Evolutionary conservation across 176 grass and related monocot genomes (phyloP).

Genomic region (Thinopyrum elongatum): DNA sequence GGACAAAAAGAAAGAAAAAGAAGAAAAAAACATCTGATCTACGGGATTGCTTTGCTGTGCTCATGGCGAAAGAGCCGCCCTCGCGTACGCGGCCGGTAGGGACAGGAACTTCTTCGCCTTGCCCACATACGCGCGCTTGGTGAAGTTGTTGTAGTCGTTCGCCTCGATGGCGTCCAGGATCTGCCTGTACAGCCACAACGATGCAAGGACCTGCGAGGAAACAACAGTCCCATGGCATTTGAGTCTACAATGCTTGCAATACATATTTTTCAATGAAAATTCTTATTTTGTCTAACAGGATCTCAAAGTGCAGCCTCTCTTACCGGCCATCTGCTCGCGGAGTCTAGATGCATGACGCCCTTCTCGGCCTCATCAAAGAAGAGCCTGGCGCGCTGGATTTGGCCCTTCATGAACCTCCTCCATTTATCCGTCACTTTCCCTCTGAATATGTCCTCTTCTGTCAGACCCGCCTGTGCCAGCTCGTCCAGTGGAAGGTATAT

Average conservation of each 20-base stretch:
- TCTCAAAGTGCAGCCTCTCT: not conserved
- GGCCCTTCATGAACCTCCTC: constrained; percentile 95
- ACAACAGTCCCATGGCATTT: not conserved
- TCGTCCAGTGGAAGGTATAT: constrained; percentile 97
- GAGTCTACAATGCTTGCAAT: not conserved
- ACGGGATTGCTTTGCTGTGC: not conserved
- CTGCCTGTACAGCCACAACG: constrained; percentile 79
- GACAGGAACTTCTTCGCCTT: constrained; percentile 86
- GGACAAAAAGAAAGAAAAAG: not conserved
- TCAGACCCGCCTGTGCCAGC: constrained; percentile 60
- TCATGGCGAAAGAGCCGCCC: constrained; percentile 50
- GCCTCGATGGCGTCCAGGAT: constrained; percentile 91
- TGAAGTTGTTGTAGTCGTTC: constrained; percentile 97
- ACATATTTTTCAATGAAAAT: not conserved
- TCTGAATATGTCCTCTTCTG: constrained; percentile 80
- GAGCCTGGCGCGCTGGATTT: constrained; percentile 80
- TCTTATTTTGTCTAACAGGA: not conserved
- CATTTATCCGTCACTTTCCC: constrained; percentile 91
- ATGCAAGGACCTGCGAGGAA: constrained; percentile 63
- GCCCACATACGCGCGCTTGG: constrained; percentile 74
- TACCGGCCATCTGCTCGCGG: constrained; percentile 96
- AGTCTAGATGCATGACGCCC: constrained; percentile 67
- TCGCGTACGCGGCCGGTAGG: constrained; percentile 61
- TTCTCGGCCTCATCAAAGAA: constrained; percentile 88
- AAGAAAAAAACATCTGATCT: constrained; percentile 21